Base-by-base conservation (phyloP, 1,139 yeast species). In the Sporopachydermia cereana region DNA sequence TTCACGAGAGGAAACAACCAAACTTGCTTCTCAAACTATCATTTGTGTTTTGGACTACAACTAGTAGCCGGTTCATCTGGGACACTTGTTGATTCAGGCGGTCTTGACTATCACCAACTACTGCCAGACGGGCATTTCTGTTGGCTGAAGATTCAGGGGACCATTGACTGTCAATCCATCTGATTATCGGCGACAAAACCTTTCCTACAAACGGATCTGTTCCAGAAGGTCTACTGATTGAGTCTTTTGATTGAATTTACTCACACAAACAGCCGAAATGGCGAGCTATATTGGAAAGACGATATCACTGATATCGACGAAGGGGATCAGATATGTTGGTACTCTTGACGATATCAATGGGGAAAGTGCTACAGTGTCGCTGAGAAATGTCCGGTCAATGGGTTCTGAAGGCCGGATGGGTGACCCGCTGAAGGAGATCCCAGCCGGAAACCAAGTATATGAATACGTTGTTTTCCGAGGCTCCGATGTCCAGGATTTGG, bases 321-420 rank as follows among this genome's bases (percentile, higher is more conserved):
- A 88, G 55, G 95, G 91, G 44, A 84, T 86, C 54, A 72, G 82
- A 64, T 89, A 88, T 60, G 93, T 88, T 47, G 99, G 99, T 39
- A 67, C 77, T 23, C 72, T 91, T 58, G 89, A 86, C 53, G 82
- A 78, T 51, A 85, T 93, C 58, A 88, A 88, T 61, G 93, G 95
- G 18, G 89, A 84, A 49, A 85, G 84, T 53, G 86, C 96, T 51
- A 88, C 96, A 1, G 94, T 91, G 45, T 83, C 97, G 16, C 72
- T 91, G 56, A 75, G 76, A 47, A 72, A 80, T 45, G 98, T 91
- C 43, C 76, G 89, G 51, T 79, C 89, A 45, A 82, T 81, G 55
- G 98, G 98, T 47, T 84, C 97, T 16, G 98, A 91, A 61, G 96
- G 95, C 24, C 76, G 98, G 56, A 72, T 83, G 55, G 78, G 79